phyloP scores from a whole-genome alignment of 371 early-diverging fungal genomes.

The Syncephalastrum contaminatum region DNA sequence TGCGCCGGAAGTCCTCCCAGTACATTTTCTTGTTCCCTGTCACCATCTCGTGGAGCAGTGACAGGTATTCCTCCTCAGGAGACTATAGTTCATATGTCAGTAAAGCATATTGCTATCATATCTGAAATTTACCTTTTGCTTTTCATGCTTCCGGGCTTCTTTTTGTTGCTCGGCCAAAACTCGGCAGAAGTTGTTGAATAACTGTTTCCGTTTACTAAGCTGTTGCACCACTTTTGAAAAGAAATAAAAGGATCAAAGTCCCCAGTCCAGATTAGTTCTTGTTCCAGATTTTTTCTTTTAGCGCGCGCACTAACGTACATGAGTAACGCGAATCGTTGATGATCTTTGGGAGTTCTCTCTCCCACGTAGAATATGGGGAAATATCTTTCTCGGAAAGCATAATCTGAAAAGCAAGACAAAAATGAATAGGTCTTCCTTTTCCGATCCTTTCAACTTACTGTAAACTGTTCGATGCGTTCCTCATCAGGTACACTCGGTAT shows the following conservation, averaged over 20 bases:
- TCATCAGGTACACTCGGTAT: constrained; percentile 27
- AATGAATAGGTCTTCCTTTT: too few relatives aligned
- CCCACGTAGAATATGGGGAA: constrained; percentile 75
- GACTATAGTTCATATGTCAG: constrained; percentile 16
- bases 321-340: constrained; percentile 56
- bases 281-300: constrained; percentile 15
- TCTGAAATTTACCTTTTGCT: constrained; percentile 15
- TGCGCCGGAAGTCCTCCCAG: constrained; percentile 68
- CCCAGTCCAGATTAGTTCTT: constrained; percentile 8
- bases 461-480: constrained; percentile 38
- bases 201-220: constrained; percentile 44
- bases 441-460: constrained; percentile 16
- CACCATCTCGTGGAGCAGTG: constrained; percentile 47
- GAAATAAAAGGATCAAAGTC: constrained; percentile 14
- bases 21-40: constrained; percentile 36
- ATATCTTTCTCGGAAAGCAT: constrained; percentile 70
- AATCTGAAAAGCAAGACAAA: too few relatives aligned
- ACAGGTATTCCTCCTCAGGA: constrained; percentile 51
- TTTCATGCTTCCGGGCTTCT: constrained; percentile 41
- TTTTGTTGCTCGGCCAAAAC: constrained; percentile 55
- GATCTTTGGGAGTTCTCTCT: constrained; percentile 61
- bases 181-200: constrained; percentile 74
- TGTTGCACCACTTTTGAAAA: constrained; percentile 30
- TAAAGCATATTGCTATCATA: not conserved
- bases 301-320: constrained; percentile 25